These are phyloP conservation scores for Eimeria acervulina DNA, from an alignment of 169 alveolate genomes.

Conservation along the genomic window DNA sequence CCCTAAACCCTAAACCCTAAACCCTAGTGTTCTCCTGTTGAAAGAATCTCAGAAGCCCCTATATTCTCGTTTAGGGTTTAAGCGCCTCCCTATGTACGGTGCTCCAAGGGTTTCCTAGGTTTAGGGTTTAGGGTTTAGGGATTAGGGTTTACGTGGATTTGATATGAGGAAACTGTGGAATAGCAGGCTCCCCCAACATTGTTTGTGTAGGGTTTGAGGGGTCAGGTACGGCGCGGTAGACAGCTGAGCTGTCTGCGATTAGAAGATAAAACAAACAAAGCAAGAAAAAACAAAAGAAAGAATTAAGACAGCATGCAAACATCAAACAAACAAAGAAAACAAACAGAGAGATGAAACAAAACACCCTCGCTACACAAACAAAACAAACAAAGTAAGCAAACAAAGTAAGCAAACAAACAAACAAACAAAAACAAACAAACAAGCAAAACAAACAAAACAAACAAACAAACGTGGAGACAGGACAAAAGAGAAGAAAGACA, in stretches of 20 bases:
- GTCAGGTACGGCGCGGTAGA: slow-evolving; percentile 31
- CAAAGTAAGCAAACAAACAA: not conserved
- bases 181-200: not conserved
- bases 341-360: not conserved
- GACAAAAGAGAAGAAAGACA: not conserved
- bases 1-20: slow-evolving; percentile 19
- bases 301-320: not conserved
- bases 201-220: slow-evolving; percentile 8
- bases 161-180: slow-evolving; percentile 38
- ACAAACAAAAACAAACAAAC: not conserved
- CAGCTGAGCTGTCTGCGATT: slow-evolving; percentile 9
- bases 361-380: too few species aligned
- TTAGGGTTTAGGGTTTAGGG: slow-evolving; percentile 55
- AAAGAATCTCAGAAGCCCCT: too few species aligned
- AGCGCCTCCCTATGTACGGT: not conserved
- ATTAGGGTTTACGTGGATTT: slow-evolving; percentile 48
- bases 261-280: not conserved
- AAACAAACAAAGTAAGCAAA: not conserved
- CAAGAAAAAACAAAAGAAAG: not conserved
- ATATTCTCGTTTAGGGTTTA: too few species aligned
- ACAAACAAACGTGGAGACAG: not conserved
- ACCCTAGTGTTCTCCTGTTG: not conserved
- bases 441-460: not conserved
- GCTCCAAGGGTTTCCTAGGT: not conserved
- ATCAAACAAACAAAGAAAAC: not conserved